phyloP scores from a whole-genome alignment of 768 basidiomycete genomes.

The Phlebiopsis flavidoalba region DNA sequence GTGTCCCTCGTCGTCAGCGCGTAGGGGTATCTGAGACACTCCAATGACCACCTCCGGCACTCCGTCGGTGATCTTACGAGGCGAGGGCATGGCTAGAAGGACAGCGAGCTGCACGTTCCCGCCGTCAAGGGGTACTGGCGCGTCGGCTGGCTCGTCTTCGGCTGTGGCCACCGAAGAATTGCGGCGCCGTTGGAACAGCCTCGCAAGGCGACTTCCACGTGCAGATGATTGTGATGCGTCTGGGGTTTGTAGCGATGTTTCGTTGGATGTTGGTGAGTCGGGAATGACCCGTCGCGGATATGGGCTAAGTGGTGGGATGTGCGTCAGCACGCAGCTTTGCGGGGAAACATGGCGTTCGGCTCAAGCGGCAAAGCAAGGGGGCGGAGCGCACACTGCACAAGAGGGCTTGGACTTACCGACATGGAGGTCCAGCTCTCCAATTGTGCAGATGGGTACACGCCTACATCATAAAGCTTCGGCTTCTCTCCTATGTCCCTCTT shows the following conservation, averaged over 20 bases:
- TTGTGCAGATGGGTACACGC: conserved; percentile 19
- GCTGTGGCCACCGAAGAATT: neutral
- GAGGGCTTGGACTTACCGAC: conserved; percentile 32
- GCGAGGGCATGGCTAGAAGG: conserved; percentile 53
- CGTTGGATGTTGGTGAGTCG: neutral
- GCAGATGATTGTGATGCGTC: neutral
- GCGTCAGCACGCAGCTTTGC: neutral
- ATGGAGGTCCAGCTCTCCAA: conserved; percentile 42
- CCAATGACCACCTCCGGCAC: conserved; percentile 51
- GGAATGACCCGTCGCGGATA: neutral
- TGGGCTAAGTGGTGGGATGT: neutral
- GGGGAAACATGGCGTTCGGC: neutral
- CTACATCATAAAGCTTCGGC: conserved; percentile 44
- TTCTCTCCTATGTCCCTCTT: conserved; percentile 40
- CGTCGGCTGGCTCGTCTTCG: neutral
- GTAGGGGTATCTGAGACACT: conserved; percentile 30
- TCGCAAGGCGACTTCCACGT: neutral
- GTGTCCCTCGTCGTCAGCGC: neutral
- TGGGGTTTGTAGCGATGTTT: neutral
- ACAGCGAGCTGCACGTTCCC: conserved; percentile 45
- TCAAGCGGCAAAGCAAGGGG: neutral
- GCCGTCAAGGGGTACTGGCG: conserved; percentile 9
- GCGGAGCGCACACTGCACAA: neutral
- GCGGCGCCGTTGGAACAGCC: neutral
- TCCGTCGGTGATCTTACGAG: conserved; percentile 23